These are phyloP conservation scores for Trypanosoma lewisi DNA, from an alignment of 208 protist species.

Conservation along the genomic window DNA sequence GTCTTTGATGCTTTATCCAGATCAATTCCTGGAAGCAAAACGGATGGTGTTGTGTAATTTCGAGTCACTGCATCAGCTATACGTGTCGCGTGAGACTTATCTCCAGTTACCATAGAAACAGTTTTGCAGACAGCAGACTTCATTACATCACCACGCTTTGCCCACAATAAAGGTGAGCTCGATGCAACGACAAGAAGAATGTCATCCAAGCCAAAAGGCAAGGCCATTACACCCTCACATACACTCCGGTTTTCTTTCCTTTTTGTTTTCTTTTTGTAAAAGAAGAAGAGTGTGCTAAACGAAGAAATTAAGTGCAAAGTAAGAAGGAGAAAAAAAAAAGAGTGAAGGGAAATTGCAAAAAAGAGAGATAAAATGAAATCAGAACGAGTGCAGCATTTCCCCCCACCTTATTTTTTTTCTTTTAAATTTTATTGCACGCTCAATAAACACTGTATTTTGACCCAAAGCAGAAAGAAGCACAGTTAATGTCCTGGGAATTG, in stretches of 20 bases:
- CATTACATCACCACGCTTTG: conserved; percentile 54
- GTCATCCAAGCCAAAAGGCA: conserved; percentile 83
- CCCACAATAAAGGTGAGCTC: conserved; percentile 60
- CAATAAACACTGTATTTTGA: too few relatives aligned
- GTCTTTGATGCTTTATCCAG: not conserved
- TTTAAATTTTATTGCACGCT: too few relatives aligned
- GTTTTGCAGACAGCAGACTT: conserved; percentile 32
- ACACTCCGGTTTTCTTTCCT: not conserved
- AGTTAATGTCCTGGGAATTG: too few relatives aligned
- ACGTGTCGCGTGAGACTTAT: conserved; percentile 32
- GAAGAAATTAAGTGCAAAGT: too few relatives aligned
- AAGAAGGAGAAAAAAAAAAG: too few relatives aligned
- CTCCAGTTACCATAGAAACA: conserved; percentile 29
- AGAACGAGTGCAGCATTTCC: too few relatives aligned
- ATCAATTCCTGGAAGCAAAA: conserved; percentile 14
- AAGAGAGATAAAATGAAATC: too few relatives aligned
- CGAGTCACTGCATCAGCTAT: conserved; percentile 20
- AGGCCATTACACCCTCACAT: conserved; percentile 10
- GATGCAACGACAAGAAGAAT: conserved; percentile 71
- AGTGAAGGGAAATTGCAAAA: too few relatives aligned
- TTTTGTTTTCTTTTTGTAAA: not conserved
- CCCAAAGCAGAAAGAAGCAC: too few relatives aligned
- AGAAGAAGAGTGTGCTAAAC: too few relatives aligned
- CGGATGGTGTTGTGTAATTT: conserved; percentile 13
- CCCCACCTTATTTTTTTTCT: too few relatives aligned